Evolutionary conservation across 257 asterid genomes (phyloP).

Genomic region (Marsdenia floribunda): DNA sequence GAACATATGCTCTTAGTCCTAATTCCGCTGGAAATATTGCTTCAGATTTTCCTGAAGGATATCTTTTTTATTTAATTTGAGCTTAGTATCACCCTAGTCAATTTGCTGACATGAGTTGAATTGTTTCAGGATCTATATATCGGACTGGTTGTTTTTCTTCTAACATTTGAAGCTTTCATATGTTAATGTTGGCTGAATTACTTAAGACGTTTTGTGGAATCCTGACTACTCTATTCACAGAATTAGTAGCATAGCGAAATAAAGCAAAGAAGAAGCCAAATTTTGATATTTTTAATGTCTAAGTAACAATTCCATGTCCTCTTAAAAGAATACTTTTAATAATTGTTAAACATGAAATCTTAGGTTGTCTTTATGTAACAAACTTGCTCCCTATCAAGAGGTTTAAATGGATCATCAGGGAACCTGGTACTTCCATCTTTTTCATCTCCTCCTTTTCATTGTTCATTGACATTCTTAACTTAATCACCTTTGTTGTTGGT

Average conservation of each 20-base stretch:
- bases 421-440: neutral
- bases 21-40: neutral
- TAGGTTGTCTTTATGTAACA: neutral
- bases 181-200: no score
- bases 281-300: neutral
- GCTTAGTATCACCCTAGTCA: neutral
- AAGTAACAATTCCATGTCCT: neutral
- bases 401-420: neutral
- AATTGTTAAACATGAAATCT: neutral
- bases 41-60: neutral
- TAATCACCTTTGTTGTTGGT: neutral
- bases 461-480: neutral
- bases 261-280: no score
- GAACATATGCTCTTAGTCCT: no score
- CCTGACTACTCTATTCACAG: no score
- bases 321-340: neutral
- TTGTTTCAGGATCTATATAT: no score
- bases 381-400: neutral
- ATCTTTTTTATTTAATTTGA: neutral
- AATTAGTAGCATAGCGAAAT: no score
- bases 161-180: no score
- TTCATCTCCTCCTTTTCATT: neutral
- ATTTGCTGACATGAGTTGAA: neutral
- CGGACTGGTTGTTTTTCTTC: no score
- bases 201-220: no score